Evolutionary conservation across 2,329 filamentous ascomycete genomes (phyloP).

Genomic region (Hymenoscyphus linearis): DNA sequence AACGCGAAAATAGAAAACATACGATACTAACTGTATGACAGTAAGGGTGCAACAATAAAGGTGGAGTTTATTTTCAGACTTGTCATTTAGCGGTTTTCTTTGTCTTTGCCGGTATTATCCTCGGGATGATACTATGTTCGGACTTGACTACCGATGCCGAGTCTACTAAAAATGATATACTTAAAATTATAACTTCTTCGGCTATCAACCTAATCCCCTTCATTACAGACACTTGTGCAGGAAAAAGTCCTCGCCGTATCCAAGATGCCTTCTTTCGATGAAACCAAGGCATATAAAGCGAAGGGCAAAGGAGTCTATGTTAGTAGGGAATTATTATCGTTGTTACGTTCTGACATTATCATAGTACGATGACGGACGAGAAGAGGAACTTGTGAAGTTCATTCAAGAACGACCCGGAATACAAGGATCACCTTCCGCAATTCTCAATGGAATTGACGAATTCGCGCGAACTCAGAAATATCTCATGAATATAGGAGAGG

Average conservation of each 20-base stretch:
- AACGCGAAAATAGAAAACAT: too few relatives aligned
- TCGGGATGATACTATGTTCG: too few relatives aligned
- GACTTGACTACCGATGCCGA: too few relatives aligned
- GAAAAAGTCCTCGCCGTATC: neutral
- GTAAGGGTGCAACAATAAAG: too few relatives aligned
- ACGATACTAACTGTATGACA: too few relatives aligned
- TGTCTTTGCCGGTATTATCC: too few relatives aligned
- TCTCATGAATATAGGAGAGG: constrained; percentile 74
- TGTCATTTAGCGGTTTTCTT: too few relatives aligned
- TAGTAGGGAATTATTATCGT: neutral
- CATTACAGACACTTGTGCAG: neutral
- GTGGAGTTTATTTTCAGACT: too few relatives aligned
- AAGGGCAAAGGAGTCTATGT: neutral
- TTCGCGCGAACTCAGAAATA: constrained; percentile 61
- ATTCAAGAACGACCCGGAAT: constrained; percentile 58
- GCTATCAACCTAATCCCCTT: too few relatives aligned
- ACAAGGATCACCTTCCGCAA: constrained; percentile 55
- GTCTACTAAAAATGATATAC: too few relatives aligned
- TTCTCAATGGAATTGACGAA: constrained; percentile 67
- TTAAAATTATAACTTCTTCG: too few relatives aligned
- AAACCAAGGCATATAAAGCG: neutral
- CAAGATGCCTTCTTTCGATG: neutral
- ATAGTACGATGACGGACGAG: constrained; percentile 66
- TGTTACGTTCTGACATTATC: neutral
- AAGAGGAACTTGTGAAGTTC: constrained; percentile 67